Percentiles rank a stretch among this genome's conserved stretches.
Conservation (phyloP, 176 grass and related monocot genomes). For the barley (Hordeum vulgare) region DNA sequence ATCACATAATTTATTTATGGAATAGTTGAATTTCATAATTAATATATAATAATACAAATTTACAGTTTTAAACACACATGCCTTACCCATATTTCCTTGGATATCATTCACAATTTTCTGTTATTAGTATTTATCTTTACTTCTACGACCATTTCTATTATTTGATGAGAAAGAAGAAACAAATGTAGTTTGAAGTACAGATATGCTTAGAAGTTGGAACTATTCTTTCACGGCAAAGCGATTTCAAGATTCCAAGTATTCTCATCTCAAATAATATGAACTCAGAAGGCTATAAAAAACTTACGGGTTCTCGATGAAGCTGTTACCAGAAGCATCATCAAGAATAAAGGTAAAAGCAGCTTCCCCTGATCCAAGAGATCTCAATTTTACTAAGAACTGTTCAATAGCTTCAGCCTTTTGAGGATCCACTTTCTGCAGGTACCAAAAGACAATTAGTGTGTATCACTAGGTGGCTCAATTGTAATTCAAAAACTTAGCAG, state of each 20-base stretch:
- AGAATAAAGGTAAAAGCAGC: slow-evolving; percentile 74
- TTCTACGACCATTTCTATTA: background rate
- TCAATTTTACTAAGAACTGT: slow-evolving; percentile 78
- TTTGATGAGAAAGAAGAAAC: background rate
- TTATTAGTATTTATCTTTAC: background rate
- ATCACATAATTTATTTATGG: background rate
- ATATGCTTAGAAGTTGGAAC: background rate
- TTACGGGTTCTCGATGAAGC: slow-evolving; percentile 93
- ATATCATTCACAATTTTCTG: background rate
- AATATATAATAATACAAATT: background rate
- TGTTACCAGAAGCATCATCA: slow-evolving; percentile 93
- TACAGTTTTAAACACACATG: background rate
- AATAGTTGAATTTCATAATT: background rate
- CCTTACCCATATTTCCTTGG: background rate
- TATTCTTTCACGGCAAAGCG: background rate
- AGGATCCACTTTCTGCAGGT: slow-evolving; percentile 86
- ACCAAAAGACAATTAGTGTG: background rate
- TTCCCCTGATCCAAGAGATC: slow-evolving; percentile 61
- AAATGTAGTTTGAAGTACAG: background rate
- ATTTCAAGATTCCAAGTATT: background rate
- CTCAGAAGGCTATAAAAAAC: slow-evolving; percentile 1
- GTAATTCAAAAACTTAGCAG: background rate
- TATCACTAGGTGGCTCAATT: background rate
- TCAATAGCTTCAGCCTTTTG: slow-evolving; percentile 85
- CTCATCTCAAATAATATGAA: background rate